Evolutionary conservation across 768 basidiomycete genomes (phyloP).

Genomic region (Psilocybe cyanescens): DNA sequence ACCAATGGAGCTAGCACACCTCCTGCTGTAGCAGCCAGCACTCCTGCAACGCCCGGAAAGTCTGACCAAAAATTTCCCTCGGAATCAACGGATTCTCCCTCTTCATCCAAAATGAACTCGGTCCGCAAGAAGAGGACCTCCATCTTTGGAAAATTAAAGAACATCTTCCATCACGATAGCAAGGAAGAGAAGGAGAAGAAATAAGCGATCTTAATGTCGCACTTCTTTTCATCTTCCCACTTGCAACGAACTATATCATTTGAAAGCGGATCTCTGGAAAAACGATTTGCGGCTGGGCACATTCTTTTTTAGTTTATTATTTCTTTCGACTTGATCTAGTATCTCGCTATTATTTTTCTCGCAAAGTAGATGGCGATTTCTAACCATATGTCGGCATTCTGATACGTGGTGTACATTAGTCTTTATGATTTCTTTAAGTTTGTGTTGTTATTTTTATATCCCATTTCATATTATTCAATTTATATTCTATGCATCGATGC

Average conservation of each 20-base stretch:
- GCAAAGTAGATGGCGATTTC: conserved; percentile 1
- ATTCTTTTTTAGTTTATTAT: conserved; percentile 5
- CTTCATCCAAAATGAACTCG: conserved; percentile 40
- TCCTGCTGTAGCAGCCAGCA: neutral
- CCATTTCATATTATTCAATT: neutral
- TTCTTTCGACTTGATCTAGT: conserved; percentile 4
- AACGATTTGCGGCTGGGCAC: neutral
- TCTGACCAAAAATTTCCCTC: conserved; percentile 20
- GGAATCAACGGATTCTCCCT: conserved; percentile 20
- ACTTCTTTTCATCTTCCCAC: neutral
- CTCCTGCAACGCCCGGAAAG: conserved; percentile 9
- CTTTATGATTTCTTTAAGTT: conserved; percentile 14
- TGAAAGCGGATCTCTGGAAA: conserved; percentile 10
- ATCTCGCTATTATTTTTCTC: conserved; percentile 6
- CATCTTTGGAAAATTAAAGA: conserved; percentile 56
- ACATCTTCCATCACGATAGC: conserved; percentile 46
- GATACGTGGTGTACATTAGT: conserved; percentile 18
- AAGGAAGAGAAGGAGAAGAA: conserved; percentile 44
- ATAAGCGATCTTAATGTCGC: conserved; percentile 4
- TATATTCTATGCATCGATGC: neutral
- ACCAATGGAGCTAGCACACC: neutral
- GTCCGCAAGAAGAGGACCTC: conserved; percentile 53
- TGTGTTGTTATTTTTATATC: conserved; percentile 8
- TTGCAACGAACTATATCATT: conserved; percentile 4
- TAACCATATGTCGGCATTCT: conserved; percentile 8